phyloP scores from a whole-genome alignment of 257 asterid species.

The Solanum peruvianum region DNA sequence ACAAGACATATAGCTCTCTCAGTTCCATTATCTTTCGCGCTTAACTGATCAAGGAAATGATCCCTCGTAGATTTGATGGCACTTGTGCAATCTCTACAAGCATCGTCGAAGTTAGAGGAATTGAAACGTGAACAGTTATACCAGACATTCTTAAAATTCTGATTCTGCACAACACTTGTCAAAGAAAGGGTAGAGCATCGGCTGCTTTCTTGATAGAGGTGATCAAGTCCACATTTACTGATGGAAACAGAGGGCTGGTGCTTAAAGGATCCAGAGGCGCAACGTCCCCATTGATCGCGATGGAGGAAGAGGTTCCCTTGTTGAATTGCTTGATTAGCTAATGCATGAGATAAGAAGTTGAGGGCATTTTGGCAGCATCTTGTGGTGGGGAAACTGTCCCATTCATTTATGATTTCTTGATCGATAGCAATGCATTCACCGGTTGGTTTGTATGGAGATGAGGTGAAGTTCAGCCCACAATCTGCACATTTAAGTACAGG shows the following conservation, averaged over 20 bases:
- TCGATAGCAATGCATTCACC: constrained; percentile 10
- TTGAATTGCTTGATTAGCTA: constrained; percentile 31
- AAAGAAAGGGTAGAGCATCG: constrained; percentile 27
- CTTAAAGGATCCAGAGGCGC: constrained; percentile 17
- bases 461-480: constrained; percentile 27
- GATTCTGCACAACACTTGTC: not conserved
- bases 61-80: constrained; percentile 20
- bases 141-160: not conserved
- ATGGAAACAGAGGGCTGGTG: constrained; percentile 34
- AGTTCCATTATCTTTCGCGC: not conserved
- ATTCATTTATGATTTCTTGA: constrained; percentile 17
- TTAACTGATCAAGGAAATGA: not conserved
- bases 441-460: no score
- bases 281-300: constrained; percentile 26
- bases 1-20: constrained; percentile 39
- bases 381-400: constrained; percentile 39
- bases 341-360: constrained; percentile 25
- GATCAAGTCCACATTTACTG: constrained; percentile 30
- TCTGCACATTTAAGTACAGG: constrained; percentile 14
- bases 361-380: constrained; percentile 58
- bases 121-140: constrained; percentile 27
- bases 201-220: constrained; percentile 23
- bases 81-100: constrained; percentile 31
- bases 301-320: constrained; percentile 24
- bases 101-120: constrained; percentile 25